Evolutionary conservation across 371 early-diverging fungal species (phyloP).

Genomic region (Mucor saturninus): DNA sequence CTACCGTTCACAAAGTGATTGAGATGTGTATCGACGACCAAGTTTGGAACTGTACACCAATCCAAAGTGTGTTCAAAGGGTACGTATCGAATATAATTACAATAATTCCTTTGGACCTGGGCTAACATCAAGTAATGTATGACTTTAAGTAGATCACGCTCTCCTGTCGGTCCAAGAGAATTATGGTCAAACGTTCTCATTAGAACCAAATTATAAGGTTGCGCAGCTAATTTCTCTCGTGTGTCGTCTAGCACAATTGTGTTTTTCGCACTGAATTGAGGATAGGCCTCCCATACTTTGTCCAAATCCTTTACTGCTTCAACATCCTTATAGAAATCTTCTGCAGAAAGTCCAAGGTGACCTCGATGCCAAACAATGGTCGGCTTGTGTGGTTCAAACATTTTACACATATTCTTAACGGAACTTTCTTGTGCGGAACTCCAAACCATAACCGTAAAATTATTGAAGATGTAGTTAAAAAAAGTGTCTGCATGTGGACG

Average conservation of each 20-base stretch:
- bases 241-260: slow-evolving; percentile 76
- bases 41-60: background rate
- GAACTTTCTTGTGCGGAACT: slow-evolving; percentile 68
- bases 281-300: slow-evolving; percentile 46
- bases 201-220: slow-evolving; percentile 66
- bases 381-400: slow-evolving; percentile 45
- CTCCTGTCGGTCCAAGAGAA: slow-evolving; percentile 23
- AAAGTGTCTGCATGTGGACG: slow-evolving; percentile 63
- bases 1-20: too few relatives aligned
- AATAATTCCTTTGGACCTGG: slow-evolving; percentile 45
- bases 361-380: slow-evolving; percentile 67
- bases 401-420: slow-evolving; percentile 61
- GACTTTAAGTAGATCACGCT: slow-evolving; percentile 55
- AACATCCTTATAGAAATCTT: slow-evolving; percentile 53
- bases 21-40: background rate
- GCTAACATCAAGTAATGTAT: slow-evolving; percentile 49
- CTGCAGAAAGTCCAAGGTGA: slow-evolving; percentile 50
- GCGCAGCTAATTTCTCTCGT: slow-evolving; percentile 56
- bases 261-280: slow-evolving; percentile 62
- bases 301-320: slow-evolving; percentile 68
- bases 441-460: slow-evolving; percentile 81
- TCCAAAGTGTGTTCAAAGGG: slow-evolving; percentile 33
- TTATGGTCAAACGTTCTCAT: slow-evolving; percentile 25
- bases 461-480: slow-evolving; percentile 58
- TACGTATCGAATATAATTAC: slow-evolving; percentile 46